These are phyloP conservation scores for Sarocladium strictum DNA, from an alignment of 2,329 filamentous ascomycete genomes.

Conservation along the genomic window DNA sequence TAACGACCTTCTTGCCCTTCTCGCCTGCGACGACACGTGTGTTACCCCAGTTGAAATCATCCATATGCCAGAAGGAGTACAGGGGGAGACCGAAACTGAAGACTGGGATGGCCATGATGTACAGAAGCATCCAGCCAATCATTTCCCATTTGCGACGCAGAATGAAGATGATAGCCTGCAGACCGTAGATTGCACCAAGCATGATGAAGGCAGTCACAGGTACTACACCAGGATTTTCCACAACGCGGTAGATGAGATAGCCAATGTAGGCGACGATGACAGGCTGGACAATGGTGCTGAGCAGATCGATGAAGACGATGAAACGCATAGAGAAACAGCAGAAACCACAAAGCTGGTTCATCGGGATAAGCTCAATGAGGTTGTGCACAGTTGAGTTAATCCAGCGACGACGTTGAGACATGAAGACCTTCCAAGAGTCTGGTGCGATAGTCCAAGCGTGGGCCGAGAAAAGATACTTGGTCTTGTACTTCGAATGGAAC, in stretches of 20 bases:
- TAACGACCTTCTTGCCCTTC: slow-evolving; percentile 82
- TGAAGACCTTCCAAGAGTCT: slow-evolving; percentile 88
- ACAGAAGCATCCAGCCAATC: slow-evolving; percentile 99
- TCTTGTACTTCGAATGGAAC: slow-evolving; percentile 91
- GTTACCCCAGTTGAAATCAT: slow-evolving; percentile 99
- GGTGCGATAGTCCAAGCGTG: slow-evolving; percentile 97
- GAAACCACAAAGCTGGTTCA: slow-evolving; percentile 95
- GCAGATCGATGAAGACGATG: slow-evolving; percentile 86
- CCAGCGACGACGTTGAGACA: slow-evolving; percentile 98
- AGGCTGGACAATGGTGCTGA: slow-evolving; percentile 88
- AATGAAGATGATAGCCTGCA: slow-evolving; percentile 97
- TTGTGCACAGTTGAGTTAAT: slow-evolving; percentile 99
- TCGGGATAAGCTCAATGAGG: slow-evolving; percentile 86
- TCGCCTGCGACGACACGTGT: slow-evolving; percentile 96
- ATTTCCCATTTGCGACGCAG: slow-evolving; percentile 97
- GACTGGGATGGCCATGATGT: slow-evolving; percentile 83
- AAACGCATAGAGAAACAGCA: slow-evolving; percentile 99
- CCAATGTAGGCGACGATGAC: slow-evolving; percentile 84
- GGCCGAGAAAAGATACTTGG: slow-evolving; percentile 88
- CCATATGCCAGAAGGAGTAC: slow-evolving; percentile 99
- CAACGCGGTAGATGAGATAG: slow-evolving; percentile 77
- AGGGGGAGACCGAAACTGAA: slow-evolving; percentile 87
- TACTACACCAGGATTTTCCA: slow-evolving; percentile 55
- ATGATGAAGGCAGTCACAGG: slow-evolving; percentile 86
- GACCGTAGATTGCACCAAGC: slow-evolving; percentile 90